Base-by-base conservation (phyloP, 108 stramenopile genomes). In the Pseudonitzschia multistriata region DNA sequence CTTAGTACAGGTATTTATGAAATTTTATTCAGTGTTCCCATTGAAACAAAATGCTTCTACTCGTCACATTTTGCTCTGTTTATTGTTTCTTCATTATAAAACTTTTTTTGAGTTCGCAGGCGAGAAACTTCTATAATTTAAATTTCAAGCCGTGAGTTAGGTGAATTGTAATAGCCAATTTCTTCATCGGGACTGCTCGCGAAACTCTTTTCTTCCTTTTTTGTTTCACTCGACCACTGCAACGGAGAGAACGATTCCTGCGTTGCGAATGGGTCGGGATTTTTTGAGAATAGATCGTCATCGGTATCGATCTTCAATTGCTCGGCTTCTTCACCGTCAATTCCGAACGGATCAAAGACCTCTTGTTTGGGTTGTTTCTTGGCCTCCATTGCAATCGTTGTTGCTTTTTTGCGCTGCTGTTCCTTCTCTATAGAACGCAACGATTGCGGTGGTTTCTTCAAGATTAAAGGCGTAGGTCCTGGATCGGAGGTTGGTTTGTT, bases 191-290 rank as follows among this genome's bases (percentile, higher is more conserved):
- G n/a, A 37, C 37, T 37, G 37, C 8, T 8, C 37, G 8, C 37
- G 8, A 37, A 37, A 37, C 37, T 37, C 37, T 37, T 37, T 8
- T 37, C 8, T 45, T 10, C 7, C 15, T 24, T 24, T 11, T 52
- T 52, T 25, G 22, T n/a, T n/a, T n/a, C 21, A 5, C 24, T 61
- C 45, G 54, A 64, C 67, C 72, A 73, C 15, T 73, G 35, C 17
- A 59, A 49, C 31, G 72, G 72, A 34, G 72, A 73, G 30, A 73
- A 73, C 25, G 72, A 73, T 29, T 73, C 63, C 37, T 53, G 63
- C 25, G 63, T 56, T 15, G 39, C 42, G 36, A 73, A 73, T 29
- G 72, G 72, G 39, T 73, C 72, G 19, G 56, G 63, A 40, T 45
- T 53, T 5, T 45, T 50, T 5, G 71, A 72, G 62, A 73, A 73